Evolutionary conservation across 2,329 filamentous ascomycete species (phyloP).

Genomic region (Penicillium capsulatum): DNA sequence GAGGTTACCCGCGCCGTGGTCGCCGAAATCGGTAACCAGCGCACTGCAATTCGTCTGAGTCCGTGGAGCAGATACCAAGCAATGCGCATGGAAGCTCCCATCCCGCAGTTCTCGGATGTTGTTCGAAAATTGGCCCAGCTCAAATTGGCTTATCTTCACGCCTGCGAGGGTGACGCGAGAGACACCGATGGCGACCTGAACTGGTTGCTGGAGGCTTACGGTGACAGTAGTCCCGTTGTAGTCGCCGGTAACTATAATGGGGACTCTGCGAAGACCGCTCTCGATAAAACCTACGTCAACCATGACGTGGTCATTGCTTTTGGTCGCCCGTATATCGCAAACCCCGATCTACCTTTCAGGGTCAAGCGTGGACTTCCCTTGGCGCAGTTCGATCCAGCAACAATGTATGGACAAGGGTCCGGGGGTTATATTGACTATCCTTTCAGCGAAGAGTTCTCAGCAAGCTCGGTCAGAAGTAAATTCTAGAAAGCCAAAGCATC

Average conservation of each 20-base stretch:
- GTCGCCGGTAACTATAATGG: slow-evolving; percentile 45
- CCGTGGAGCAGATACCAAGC: slow-evolving; percentile 32
- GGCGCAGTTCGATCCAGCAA: slow-evolving; percentile 11
- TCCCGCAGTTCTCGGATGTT: slow-evolving; percentile 58
- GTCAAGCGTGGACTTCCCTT: slow-evolving; percentile 13
- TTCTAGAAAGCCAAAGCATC: too few relatives aligned
- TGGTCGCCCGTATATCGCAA: slow-evolving; percentile 24
- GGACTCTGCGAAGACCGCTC: slow-evolving; percentile 32
- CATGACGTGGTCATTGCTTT: slow-evolving; percentile 31
- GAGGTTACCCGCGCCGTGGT: slow-evolving; percentile 46
- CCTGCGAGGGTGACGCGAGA: slow-evolving; percentile 57
- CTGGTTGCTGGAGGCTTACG: slow-evolving; percentile 44
- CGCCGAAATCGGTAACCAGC: slow-evolving; percentile 40
- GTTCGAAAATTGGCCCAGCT: slow-evolving; percentile 48
- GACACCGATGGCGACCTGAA: slow-evolving; percentile 25
- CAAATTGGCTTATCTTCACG: slow-evolving; percentile 56
- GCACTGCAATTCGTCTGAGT: slow-evolving; percentile 42
- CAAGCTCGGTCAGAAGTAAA: too few relatives aligned
- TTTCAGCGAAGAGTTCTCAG: slow-evolving; percentile 16
- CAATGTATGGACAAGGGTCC: slow-evolving; percentile 13
- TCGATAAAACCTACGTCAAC: slow-evolving; percentile 22
- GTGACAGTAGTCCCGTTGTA: slow-evolving; percentile 43
- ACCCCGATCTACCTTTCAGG: slow-evolving; percentile 21
- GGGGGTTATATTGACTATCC: slow-evolving; percentile 28
- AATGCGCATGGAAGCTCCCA: slow-evolving; percentile 56